Evolutionary conservation across 495 filamentous ascomycete species (phyloP).

Genomic region (Tuber calosporum): DNA sequence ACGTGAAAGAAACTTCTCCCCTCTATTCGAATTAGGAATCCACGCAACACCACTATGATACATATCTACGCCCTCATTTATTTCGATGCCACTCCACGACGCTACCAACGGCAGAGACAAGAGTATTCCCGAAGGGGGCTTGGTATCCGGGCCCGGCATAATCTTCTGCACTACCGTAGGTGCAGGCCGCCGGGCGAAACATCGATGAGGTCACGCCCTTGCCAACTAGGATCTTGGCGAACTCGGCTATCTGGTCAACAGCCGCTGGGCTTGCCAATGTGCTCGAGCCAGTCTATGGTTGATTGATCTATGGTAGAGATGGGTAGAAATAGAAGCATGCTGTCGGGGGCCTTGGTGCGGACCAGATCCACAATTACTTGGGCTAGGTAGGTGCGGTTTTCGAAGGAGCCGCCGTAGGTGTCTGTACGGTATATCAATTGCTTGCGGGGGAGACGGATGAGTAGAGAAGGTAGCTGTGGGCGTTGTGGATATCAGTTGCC

Average conservation of each 20-base stretch:
- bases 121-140: constrained; percentile 54
- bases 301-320: constrained; percentile 59
- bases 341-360: constrained; percentile 50
- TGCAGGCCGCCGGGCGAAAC: constrained; percentile 65
- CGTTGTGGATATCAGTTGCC: constrained; percentile 56
- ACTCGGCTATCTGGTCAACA: constrained; percentile 53
- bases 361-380: constrained; percentile 54
- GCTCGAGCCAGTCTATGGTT: constrained; percentile 67
- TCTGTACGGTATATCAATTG: constrained; percentile 61
- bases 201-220: constrained; percentile 68
- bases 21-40: too few relatives aligned
- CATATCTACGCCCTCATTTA: too few relatives aligned
- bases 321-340: constrained; percentile 62
- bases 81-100: constrained; percentile 49
- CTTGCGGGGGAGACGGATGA: constrained; percentile 58
- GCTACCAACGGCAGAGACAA: constrained; percentile 56
- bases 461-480: constrained; percentile 60
- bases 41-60: too few relatives aligned
- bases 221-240: constrained; percentile 58
- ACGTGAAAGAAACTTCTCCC: too few relatives aligned
- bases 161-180: constrained; percentile 55
- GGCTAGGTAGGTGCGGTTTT: constrained; percentile 55
- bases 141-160: constrained; percentile 56
- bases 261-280: constrained; percentile 51
- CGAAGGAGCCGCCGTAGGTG: constrained; percentile 58